Evolutionary conservation across 495 filamentous ascomycete species (phyloP), one percentile per base, ranked within the genome.

Genomic region (Geopyxis carbonaria): DNA sequence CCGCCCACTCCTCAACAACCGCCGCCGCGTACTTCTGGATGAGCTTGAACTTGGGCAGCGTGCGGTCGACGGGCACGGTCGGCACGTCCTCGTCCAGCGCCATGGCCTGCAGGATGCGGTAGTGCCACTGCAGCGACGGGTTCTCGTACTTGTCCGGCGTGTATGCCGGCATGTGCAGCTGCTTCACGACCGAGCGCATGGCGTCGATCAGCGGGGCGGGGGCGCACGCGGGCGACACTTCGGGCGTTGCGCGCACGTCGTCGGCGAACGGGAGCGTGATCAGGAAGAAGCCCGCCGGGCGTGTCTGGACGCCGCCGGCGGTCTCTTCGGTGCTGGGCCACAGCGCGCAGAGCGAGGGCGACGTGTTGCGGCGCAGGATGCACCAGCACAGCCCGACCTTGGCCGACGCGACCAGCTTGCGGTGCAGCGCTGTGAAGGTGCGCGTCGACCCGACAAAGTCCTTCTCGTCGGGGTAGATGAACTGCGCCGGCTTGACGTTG

Each of bases 111-210:
- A 99, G 63, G 29, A 95, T 87, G 31, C 76, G 77, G 61, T 95
- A 99, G 59, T 93, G 86, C 91, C 91, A 99, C 64, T 99, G 91
- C 37, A 99, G 69, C 1, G 78, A 70, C 45, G 91, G 89, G 47
- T 99, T 99, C 0, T 91, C 82, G 52, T 95, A 95, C 55, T 79
- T 87, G 2, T 62, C 57, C 11, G 87, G 84, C 42, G 85, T 75
- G 52, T 92, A 99, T 1, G 71, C 86, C 0, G 91, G 91, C 8
- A 99, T 74, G 50, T 95, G 85, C 8, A 99, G 59, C 50, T 93
- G 81, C 48, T 83, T 75, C 5, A 94, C 64, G 5, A 93, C 67
- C 7, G 64, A 64, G 13, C 79, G 66, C 91, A 95, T 94, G 22
- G 59, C 59, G 51, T 93, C 81, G 9, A 76, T 76, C 1, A 95